phyloP scores from a whole-genome alignment of 768 basidiomycete genomes.

The Pleurotus ostreatus region DNA sequence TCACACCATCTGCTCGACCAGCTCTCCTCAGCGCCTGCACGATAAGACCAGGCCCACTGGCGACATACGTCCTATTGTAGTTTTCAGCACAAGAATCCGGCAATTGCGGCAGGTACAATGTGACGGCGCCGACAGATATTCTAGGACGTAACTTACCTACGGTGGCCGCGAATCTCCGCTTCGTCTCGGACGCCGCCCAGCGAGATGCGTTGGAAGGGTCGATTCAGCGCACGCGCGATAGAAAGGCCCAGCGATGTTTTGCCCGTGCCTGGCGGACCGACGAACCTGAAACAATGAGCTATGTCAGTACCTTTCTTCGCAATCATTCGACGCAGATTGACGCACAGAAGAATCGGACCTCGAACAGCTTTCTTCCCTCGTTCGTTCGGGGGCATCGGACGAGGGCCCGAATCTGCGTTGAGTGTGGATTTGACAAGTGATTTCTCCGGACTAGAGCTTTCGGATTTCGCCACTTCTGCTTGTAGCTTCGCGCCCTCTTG shows the following conservation, averaged over 20 bases:
- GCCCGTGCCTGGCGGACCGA: conserved; percentile 88
- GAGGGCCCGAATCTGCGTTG: not conserved
- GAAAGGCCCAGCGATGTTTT: conserved; percentile 92
- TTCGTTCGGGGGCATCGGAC: not conserved
- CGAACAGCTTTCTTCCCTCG: conserved; percentile 46
- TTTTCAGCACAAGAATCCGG: not conserved
- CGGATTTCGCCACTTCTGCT: conserved; percentile 17
- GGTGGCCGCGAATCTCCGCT: conserved; percentile 76
- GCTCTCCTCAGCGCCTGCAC: conserved; percentile 86
- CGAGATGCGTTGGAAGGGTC: conserved; percentile 90
- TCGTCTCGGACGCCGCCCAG: conserved; percentile 93
- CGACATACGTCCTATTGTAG: conserved; percentile 79
- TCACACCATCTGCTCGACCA: conserved; percentile 73
- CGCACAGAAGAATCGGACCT: conserved; percentile 69
- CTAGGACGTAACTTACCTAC: conserved; percentile 3
- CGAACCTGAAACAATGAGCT: conserved; percentile 47
- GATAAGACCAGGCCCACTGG: conserved; percentile 78
- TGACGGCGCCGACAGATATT: not conserved
- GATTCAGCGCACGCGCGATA: conserved; percentile 73
- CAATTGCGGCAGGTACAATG: not conserved
- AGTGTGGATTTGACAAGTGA: conserved; percentile 8
- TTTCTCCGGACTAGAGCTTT: conserved; percentile 13
- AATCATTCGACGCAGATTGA: conserved; percentile 2
- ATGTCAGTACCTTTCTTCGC: not conserved
- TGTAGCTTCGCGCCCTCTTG: conserved; percentile 13